phyloP scores from a whole-genome alignment of 1,284 basidiomycete species.

The Trichosporon faecale region DNA sequence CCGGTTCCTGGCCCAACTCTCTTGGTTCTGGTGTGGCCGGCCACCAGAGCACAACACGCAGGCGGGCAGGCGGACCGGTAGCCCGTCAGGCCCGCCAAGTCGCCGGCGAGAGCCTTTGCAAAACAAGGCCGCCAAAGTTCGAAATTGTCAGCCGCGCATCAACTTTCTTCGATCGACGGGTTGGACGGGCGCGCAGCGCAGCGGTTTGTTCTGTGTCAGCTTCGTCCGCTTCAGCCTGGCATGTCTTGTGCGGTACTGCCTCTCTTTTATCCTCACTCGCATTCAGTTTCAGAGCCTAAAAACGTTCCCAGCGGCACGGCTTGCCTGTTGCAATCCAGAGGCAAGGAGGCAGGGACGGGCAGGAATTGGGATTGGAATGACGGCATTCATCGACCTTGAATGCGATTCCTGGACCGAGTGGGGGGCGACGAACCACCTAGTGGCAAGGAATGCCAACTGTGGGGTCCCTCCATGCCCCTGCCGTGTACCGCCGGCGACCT shows the following conservation, averaged over 20 bases:
- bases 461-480: neutral
- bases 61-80: neutral
- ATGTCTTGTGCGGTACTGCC: neutral
- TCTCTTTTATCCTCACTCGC: neutral
- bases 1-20: conserved; percentile 3
- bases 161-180: neutral
- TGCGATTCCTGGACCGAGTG: neutral
- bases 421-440: conserved; percentile 4
- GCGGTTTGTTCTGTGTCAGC: neutral
- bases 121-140: neutral
- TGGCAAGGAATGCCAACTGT: neutral
- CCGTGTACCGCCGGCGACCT: conserved; percentile 4
- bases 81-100: neutral
- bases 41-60: neutral
- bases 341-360: neutral
- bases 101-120: neutral
- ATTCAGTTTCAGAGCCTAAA: neutral
- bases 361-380: neutral
- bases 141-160: neutral
- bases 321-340: neutral
- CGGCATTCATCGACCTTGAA: conserved; percentile 1
- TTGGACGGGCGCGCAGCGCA: neutral
- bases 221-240: neutral
- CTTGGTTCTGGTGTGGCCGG: neutral
- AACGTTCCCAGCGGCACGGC: neutral